These are phyloP conservation scores for Smittium culicis DNA, from an alignment of 371 early-diverging fungal species.

Conservation along the genomic window DNA sequence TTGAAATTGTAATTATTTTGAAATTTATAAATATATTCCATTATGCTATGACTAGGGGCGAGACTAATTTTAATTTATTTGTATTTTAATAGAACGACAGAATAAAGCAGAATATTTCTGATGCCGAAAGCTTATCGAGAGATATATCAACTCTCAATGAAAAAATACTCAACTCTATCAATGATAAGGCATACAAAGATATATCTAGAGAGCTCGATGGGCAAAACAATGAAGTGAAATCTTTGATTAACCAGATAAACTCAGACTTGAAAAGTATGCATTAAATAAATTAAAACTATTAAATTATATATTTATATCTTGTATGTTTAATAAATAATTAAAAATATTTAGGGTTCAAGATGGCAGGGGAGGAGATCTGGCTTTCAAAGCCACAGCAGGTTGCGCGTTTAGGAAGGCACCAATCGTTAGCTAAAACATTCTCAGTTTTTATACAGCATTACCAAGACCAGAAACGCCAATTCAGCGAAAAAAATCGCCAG, in stretches of 20 bases:
- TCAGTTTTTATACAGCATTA: conserved; percentile 14
- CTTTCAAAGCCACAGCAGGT: conserved; percentile 18
- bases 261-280: conserved; percentile 11
- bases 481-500: conserved; percentile 14
- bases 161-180: conserved; percentile 25
- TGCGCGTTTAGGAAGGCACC: conserved; percentile 18
- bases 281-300: background rate
- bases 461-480: conserved; percentile 12
- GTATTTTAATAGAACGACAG: conserved; percentile 16
- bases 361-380: conserved; percentile 12
- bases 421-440: conserved; percentile 15
- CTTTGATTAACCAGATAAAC: conserved; percentile 15
- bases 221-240: conserved; percentile 12
- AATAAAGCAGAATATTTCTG: conserved; percentile 15
- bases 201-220: conserved; percentile 16
- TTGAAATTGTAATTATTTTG: too few relatives aligned
- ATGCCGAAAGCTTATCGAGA: conserved; percentile 16
- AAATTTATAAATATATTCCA: too few relatives aligned
- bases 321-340: too few relatives aligned
- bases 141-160: conserved; percentile 15
- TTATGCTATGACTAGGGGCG: too few relatives aligned
- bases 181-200: conserved; percentile 24
- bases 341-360: conserved; percentile 15
- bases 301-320: background rate
- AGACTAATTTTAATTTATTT: background rate